Evolutionary conservation across 2,329 filamentous ascomycete species (phyloP), one percentile per base, ranked within the genome.

Genomic region (Cladosporium sp.): DNA sequence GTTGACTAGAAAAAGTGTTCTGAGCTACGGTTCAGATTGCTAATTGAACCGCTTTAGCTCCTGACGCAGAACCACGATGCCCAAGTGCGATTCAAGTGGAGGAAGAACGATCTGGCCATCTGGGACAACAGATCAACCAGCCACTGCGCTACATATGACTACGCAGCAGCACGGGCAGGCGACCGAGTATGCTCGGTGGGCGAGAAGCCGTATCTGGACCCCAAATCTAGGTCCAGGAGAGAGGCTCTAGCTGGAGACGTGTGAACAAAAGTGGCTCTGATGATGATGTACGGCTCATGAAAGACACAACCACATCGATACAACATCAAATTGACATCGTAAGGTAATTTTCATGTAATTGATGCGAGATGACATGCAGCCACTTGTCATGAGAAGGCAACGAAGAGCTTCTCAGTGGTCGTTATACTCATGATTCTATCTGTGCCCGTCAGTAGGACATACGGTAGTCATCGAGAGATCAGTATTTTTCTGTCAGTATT

Each of bases 71-170:
- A 79, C 65, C 80, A 82, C 64, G 80, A 82, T 61, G 63, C 81
- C 55, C 79, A 80, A 64, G 78, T 81, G 4, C 64, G 80, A 19
- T 75, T 78, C 63, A 73, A 75, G 61, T 82, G 80, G 80, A 85
- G 85, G 65, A 70, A 73, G 67, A 78, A 78, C 61, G 62, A 69
- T 20, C 19, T 57, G 47, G 81, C 84, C 1, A 85, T 88, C 63
- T 89, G 86, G 86, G 86, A 89, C 67, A 88, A 88, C 61, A 73
- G 83, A 6, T 81, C 79, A 55, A 79, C 74, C 0, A 85, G 82
- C 70, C 84, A 86, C 64, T 80, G 80, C 38, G 84, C 84, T 0
- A 88, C 84, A 0, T 86, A 82, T 62, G 86, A 88, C 63, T 88
- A 87, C 45, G 77, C 78, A 14, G 76, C 75, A 12, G 75, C 79